Evolutionary conservation across 306 rosid genomes (phyloP).

Genomic region (Pyrus communis): DNA sequence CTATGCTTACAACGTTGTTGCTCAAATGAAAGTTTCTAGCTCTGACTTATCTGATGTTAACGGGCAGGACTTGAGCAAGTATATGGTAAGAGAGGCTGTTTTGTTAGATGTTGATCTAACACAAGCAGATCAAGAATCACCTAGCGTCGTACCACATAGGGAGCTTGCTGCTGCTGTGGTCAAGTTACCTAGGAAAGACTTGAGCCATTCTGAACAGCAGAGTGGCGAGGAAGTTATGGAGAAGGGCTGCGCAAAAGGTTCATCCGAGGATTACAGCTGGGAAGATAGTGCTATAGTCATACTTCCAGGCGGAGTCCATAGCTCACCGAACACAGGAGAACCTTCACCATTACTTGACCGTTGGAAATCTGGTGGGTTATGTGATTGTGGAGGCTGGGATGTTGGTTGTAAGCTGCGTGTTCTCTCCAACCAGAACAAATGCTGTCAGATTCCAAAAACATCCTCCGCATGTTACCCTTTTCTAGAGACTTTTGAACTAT

Average conservation of each 20-base stretch:
- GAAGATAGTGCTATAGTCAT: conserved; percentile 47
- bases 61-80: conserved; percentile 15
- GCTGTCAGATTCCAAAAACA: conserved; percentile 18
- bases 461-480: conserved; percentile 23
- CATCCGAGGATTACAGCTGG: conserved; percentile 33
- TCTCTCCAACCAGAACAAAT: conserved; percentile 43
- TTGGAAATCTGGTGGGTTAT: conserved; percentile 73
- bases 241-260: conserved; percentile 31
- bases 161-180: conserved; percentile 78
- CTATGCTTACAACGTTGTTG: conserved; percentile 59
- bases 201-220: conserved; percentile 17
- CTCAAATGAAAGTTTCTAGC: conserved; percentile 68
- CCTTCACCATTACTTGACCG: conserved; percentile 69
- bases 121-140: conserved; percentile 37
- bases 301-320: conserved; percentile 75
- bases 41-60: conserved; percentile 31
- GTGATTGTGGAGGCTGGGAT: conserved; percentile 99
- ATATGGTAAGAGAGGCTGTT: conserved; percentile 48
- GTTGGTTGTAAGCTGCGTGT: conserved; percentile 79
- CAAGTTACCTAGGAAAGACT: conserved; percentile 41
- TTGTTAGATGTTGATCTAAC: conserved; percentile 49
- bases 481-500: conserved; percentile 47
- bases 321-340: conserved; percentile 61
- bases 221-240: conserved; percentile 15
- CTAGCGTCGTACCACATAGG: conserved; percentile 26